Percentiles rank a stretch among this genome's conserved stretches.
These are phyloP conservation scores for Acer negundo DNA, from an alignment of 345 rosid genomes.

Conservation along the genomic window DNA sequence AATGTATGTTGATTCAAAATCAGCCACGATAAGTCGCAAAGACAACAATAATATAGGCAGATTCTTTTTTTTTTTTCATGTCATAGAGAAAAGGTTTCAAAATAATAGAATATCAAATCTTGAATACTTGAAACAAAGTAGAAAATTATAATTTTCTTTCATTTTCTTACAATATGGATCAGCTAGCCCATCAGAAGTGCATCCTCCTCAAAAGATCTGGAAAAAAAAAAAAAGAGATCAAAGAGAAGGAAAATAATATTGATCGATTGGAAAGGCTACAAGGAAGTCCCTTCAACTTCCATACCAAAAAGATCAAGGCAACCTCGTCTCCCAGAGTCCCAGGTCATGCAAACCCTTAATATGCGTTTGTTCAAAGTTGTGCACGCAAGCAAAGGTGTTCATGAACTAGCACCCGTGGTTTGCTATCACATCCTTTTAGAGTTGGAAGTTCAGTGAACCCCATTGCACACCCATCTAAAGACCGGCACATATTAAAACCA, in stretches of 20 bases:
- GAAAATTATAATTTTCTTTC: no score
- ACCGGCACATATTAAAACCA: no score
- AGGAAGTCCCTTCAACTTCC: conserved; percentile 69
- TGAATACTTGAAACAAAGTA: no score
- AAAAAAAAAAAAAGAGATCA: background rate
- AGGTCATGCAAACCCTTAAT: conserved; percentile 63
- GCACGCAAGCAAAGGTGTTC: no score
- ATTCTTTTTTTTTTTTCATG: background rate
- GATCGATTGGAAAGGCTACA: background rate
- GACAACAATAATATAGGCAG: background rate
- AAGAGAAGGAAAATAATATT: background rate
- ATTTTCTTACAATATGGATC: no score
- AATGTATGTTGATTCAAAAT: background rate
- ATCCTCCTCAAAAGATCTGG: background rate
- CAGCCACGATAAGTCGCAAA: background rate
- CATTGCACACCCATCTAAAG: no score
- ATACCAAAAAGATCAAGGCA: conserved; percentile 48
- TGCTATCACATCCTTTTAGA: no score
- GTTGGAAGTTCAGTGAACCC: no score
- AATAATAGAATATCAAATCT: no score
- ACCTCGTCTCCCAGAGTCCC: conserved; percentile 47
- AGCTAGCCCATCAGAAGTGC: no score
- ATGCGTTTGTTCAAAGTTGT: no score
- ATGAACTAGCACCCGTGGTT: no score
- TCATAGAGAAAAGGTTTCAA: background rate